Conservation (phyloP, 257 asterid species). For the Capsicum chinense region DNA sequence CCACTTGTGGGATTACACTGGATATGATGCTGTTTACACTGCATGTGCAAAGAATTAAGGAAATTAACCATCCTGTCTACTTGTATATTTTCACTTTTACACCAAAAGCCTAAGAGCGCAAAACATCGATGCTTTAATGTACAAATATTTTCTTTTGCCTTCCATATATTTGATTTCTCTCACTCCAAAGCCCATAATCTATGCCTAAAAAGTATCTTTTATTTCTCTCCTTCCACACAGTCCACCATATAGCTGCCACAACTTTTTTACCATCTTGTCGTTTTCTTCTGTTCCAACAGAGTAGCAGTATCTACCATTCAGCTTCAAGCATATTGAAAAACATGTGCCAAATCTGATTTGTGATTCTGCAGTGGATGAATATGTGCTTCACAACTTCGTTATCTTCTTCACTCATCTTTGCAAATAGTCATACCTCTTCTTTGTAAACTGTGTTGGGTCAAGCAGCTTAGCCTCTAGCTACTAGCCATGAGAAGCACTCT, state of each 20-base stretch:
- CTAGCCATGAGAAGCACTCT: conserved; percentile 11
- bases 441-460: neutral
- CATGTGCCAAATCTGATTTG: neutral
- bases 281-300: neutral
- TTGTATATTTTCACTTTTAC: neutral
- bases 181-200: neutral
- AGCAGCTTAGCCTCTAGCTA: neutral
- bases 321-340: neutral
- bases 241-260: neutral
- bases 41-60: neutral
- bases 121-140: neutral
- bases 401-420: neutral
- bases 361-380: neutral
- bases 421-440: conserved; percentile 2
- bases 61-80: neutral
- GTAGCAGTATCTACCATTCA: neutral
- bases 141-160: neutral
- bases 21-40: neutral
- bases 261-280: neutral
- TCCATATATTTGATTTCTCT: neutral
- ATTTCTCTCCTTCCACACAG: neutral
- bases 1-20: no score
- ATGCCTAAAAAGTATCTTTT: neutral
- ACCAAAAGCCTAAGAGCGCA: neutral
- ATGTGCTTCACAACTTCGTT: neutral